Conservation (phyloP, 352 stramenopile species). For the Globisporangium recalcitrans region DNA sequence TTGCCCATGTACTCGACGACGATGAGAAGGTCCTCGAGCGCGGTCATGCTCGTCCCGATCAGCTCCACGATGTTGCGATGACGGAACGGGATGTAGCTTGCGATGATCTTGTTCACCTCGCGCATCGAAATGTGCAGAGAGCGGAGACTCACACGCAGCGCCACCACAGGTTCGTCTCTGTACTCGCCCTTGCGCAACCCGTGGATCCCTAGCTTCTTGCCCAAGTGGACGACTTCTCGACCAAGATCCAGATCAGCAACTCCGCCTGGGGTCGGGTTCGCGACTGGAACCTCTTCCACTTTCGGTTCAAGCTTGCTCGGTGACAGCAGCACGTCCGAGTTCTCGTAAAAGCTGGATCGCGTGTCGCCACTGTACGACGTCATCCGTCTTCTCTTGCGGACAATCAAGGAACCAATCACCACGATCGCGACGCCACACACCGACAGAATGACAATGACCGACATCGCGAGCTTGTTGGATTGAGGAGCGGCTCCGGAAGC, state of each 20-base stretch:
- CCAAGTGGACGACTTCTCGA: slow-evolving; percentile 35
- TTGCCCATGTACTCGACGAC: slow-evolving; percentile 77
- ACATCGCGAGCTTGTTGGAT: slow-evolving; percentile 18
- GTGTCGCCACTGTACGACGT: slow-evolving; percentile 13
- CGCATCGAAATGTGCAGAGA: slow-evolving; percentile 31
- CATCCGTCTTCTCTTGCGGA: slow-evolving; percentile 1
- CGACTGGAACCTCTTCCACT: neutral
- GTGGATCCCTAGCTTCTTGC: slow-evolving; percentile 51
- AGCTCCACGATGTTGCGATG: slow-evolving; percentile 70
- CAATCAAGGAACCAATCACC: slow-evolving; percentile 12
- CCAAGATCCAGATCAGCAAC: slow-evolving; percentile 48
- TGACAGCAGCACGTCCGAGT: slow-evolving; percentile 19
- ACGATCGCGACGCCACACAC: slow-evolving; percentile 14
- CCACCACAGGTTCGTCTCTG: slow-evolving; percentile 42
- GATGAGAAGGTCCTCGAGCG: slow-evolving; percentile 57
- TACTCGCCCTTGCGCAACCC: slow-evolving; percentile 49
- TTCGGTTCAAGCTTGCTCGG: slow-evolving; percentile 14
- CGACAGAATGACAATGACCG: slow-evolving; percentile 9
- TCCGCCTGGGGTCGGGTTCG: slow-evolving; percentile 17
- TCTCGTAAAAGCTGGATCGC: slow-evolving; percentile 17
- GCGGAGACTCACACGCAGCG: slow-evolving; percentile 41
- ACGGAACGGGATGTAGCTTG: slow-evolving; percentile 52
- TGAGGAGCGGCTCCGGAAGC: neutral
- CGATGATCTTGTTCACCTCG: slow-evolving; percentile 40
- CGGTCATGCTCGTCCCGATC: slow-evolving; percentile 48